Evolutionary conservation across 2,329 filamentous ascomycete genomes (phyloP), one percentile per base, ranked within the genome.

Genomic region (Aspergillus quadrilineatus): DNA sequence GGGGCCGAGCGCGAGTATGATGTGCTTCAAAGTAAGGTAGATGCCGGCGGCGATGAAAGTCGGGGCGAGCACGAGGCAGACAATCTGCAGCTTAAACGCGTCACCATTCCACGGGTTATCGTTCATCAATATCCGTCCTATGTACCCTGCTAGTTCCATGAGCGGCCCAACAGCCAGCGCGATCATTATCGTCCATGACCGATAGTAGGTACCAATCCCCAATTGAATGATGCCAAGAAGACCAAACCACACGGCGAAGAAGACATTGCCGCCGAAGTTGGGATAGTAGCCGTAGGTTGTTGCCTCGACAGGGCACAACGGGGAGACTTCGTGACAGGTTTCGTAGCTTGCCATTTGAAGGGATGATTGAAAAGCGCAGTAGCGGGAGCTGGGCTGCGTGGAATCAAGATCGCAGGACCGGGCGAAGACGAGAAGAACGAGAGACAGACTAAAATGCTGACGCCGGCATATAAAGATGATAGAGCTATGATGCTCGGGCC

Each of bases 201-300:
- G 77, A 65, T 78, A 81, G 51, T 71, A 74, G 51, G 81, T 68
- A 6, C 82, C 81, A 6, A 83, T 69, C 1, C 69, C 70, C 26
- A 82, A 48, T 48, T 85, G 82, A 17, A 75, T 65, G 4, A 83
- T 12, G 2, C 80, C 73, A 48, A 78, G 73, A 3, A 82, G 17
- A 29, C 69, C 79, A 65, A 83, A 84, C 63, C 83, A 76, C 29
- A 75, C 75, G 0, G 77, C 63, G 65, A 83, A 84, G 69, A 83
- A 78, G 46, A 77, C 71, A 63, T 84, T 84, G 14, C 77, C 81
- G 4, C 71, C 73, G 0, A 82, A 68, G 37, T 70, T 76, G 0
- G 83, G 83, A 34, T 79, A 73, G 67, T 85, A 86, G 28, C 80
- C 77, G 61, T 84, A 82, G 14, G 78, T 75, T 1, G 79, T 81